Conservation (phyloP, 331 rosid genomes). For the Quercus lobata region DNA sequence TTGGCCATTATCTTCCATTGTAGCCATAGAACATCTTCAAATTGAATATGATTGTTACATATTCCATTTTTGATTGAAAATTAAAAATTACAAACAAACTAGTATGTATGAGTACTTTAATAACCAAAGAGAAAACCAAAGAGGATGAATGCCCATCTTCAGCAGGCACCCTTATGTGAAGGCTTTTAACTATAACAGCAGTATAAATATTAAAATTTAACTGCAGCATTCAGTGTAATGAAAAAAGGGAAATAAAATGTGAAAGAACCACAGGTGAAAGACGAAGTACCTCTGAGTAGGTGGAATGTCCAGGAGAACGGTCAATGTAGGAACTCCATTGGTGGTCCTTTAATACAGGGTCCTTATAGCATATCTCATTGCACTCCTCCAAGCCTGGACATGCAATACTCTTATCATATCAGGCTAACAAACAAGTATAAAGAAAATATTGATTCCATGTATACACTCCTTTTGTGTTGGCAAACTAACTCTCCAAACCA, state of each 20-base stretch:
- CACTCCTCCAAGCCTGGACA: slow-evolving; percentile 78
- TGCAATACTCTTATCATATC: slow-evolving; percentile 17
- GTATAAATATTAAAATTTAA: background rate
- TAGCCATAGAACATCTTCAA: no score
- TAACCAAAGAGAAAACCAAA: background rate
- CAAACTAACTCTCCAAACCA: background rate
- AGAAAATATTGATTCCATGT: background rate
- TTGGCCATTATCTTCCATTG: no score
- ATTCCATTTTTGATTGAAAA: no score
- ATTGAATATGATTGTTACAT: no score
- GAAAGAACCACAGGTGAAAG: background rate
- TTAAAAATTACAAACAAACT: no score
- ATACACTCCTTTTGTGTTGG: background rate
- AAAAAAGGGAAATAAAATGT: background rate
- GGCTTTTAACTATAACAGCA: background rate
- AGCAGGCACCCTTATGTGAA: background rate
- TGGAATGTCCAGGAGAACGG: slow-evolving; percentile 83
- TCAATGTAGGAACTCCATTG: slow-evolving; percentile 95
- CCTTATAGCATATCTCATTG: slow-evolving; percentile 78
- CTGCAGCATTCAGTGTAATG: background rate
- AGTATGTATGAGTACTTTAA: no score
- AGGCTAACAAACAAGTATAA: slow-evolving; percentile 10
- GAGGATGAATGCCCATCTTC: background rate
- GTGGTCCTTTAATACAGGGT: slow-evolving; percentile 81
- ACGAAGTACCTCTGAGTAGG: slow-evolving; percentile 61